phyloP scores from a whole-genome alignment of 768 basidiomycete genomes.

The Pleurotus tuber-regium region DNA sequence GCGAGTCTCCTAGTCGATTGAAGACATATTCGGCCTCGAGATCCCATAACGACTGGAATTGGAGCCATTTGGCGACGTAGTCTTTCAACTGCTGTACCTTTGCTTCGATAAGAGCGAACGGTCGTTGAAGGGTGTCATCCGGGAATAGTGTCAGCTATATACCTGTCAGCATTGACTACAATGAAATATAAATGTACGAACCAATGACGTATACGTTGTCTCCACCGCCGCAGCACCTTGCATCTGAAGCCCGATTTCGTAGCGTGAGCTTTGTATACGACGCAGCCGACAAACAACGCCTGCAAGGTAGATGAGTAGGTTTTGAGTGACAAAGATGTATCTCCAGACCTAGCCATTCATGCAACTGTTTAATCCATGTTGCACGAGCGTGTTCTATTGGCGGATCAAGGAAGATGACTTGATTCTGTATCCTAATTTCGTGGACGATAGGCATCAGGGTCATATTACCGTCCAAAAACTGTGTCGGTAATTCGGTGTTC shows the following conservation, averaged over 20 bases:
- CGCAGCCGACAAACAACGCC: slow-evolving; percentile 85
- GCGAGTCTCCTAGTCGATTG: slow-evolving; percentile 90
- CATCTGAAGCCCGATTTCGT: slow-evolving; percentile 96
- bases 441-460: slow-evolving; percentile 84
- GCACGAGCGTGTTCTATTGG: slow-evolving; percentile 93
- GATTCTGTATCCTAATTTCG: slow-evolving; percentile 97
- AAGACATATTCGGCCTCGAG: slow-evolving; percentile 97
- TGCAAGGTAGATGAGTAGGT: slow-evolving; percentile 21
- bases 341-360: slow-evolving; percentile 77
- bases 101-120: slow-evolving; percentile 82
- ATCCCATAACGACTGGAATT: slow-evolving; percentile 99
- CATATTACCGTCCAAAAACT: slow-evolving; percentile 76
- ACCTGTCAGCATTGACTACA: slow-evolving; percentile 11
- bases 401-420: slow-evolving; percentile 97
- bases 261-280: slow-evolving; percentile 91
- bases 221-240: slow-evolving; percentile 63
- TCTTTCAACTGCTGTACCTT: slow-evolving; percentile 86
- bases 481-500: not conserved
- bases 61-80: slow-evolving; percentile 97
- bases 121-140: slow-evolving; percentile 72
- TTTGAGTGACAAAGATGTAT: not conserved
- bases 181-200: slow-evolving; percentile 31
- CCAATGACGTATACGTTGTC: slow-evolving; percentile 80
- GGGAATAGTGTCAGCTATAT: slow-evolving; percentile 69
- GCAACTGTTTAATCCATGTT: slow-evolving; percentile 86